Conservation (phyloP, 257 asterid species). For the Prunella vulgaris region DNA sequence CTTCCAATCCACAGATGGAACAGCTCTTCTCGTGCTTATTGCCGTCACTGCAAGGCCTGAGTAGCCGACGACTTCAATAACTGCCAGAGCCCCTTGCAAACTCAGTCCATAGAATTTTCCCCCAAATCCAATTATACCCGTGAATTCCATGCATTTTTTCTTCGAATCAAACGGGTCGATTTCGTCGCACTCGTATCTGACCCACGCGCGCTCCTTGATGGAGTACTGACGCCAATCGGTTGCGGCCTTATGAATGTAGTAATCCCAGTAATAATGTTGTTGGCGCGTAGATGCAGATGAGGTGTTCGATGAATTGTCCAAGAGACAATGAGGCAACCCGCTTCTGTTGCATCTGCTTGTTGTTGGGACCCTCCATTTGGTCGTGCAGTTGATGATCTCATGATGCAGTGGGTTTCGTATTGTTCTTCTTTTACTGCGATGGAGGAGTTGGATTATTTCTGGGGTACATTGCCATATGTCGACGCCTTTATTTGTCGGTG, state of each 20-base stretch:
- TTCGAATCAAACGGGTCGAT: neutral
- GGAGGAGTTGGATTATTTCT: too few species aligned
- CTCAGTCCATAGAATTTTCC: neutral
- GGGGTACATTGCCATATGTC: too few species aligned
- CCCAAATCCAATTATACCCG: neutral
- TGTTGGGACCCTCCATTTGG: neutral
- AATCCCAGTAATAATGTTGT: too few species aligned
- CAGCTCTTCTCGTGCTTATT: neutral
- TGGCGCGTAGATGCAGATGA: too few species aligned
- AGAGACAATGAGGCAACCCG: neutral
- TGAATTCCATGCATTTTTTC: neutral
- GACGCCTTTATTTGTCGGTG: neutral
- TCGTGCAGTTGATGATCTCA: neutral
- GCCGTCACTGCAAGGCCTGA: neutral
- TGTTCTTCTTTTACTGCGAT: too few species aligned
- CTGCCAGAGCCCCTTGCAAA: conserved; percentile 1
- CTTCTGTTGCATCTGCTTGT: neutral
- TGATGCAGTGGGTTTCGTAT: too few species aligned
- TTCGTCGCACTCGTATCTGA: neutral
- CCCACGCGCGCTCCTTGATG: neutral
- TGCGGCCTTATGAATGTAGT: too few species aligned
- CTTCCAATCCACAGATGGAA: neutral
- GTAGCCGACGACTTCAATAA: neutral
- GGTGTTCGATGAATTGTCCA: too few species aligned
- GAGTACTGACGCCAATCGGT: neutral